Evolutionary conservation across 2,329 filamentous ascomycete species (phyloP), one percentile per base, ranked within the genome.

Genomic region (Claviceps fusiformis): DNA sequence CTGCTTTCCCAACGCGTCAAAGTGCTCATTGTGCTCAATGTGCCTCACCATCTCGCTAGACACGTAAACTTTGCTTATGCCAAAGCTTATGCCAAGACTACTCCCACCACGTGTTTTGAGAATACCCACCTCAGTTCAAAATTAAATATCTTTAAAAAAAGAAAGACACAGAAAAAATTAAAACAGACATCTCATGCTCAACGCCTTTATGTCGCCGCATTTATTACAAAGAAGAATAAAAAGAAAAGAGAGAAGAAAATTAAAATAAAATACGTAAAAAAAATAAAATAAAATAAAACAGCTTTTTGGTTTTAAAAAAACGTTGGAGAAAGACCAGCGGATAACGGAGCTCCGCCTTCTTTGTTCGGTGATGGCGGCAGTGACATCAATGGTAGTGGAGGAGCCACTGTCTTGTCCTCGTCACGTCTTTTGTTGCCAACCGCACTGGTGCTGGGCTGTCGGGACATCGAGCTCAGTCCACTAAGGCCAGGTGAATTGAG

Each of bases 361-460:
- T 47, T 31, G 24, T 17, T 29, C 8, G 45, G 11, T 8, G 24
- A 47, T 9, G 63, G 61, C 2, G 68, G 61, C 11, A 68, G 54
- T 5, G 65, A 65, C 7, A 67, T 60, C 3, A 66, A 64, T 24
- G 59, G 56, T 3, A 67, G 67, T 15, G 66, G 58, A 27, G 68
- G 68, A 6, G 68, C 68, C 6, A 65, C 68, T 52, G 59, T 68
- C 52, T 60, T 63, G 3, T 64, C 66, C 54, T 70, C 68, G 1
- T 68, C 58, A 9, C 66, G 62, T 31, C 54, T 64, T 11, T 56
- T 55, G 37, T 55, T 61, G 8, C 19, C 33, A 3, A 15, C 48
- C 5, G 33, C 31, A n/a, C 43, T 44, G 13, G 41, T 47, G 29
- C 27, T 52, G 43, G 52, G 52, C 19, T 27, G 52, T 44, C 52